A percentile compares a stretch with the other conserved stretches of the same genome.
Conservation (phyloP, 2,329 filamentous ascomycete species). For the Aspergillus sp. region DNA sequence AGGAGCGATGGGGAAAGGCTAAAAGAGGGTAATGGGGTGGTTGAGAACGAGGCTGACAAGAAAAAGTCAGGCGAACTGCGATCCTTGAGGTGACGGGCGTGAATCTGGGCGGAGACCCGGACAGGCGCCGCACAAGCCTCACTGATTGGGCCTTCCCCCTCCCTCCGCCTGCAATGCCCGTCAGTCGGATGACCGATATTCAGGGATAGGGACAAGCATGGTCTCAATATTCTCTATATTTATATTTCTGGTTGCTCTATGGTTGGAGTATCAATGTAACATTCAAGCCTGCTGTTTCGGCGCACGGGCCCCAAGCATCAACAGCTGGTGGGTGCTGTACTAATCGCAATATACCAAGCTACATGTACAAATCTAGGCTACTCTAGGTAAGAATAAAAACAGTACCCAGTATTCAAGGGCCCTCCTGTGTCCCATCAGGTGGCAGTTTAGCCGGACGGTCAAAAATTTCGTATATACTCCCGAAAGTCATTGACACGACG, state of each 20-base stretch:
- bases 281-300: not conserved
- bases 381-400: not conserved
- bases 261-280: not conserved
- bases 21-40: not conserved
- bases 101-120: not conserved
- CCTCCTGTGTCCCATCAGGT: not conserved
- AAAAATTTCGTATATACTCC: not conserved
- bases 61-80: slow-evolving; percentile 13
- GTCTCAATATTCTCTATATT: not conserved
- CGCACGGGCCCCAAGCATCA: not conserved
- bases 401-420: not conserved
- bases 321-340: not conserved
- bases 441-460: not conserved
- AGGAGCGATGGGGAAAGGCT: slow-evolving; percentile 16
- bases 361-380: slow-evolving; percentile 1
- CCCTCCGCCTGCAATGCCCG: not conserved
- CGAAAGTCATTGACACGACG: not conserved
- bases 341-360: not conserved
- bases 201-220: not conserved
- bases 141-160: slow-evolving; percentile 22
- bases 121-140: not conserved
- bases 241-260: not conserved
- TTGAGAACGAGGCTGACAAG: slow-evolving; percentile 6
- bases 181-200: slow-evolving; percentile 5
- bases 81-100: not conserved